These are phyloP conservation scores for Crithidia brevicula DNA, from an alignment of 208 protist genomes.

Conservation along the genomic window DNA sequence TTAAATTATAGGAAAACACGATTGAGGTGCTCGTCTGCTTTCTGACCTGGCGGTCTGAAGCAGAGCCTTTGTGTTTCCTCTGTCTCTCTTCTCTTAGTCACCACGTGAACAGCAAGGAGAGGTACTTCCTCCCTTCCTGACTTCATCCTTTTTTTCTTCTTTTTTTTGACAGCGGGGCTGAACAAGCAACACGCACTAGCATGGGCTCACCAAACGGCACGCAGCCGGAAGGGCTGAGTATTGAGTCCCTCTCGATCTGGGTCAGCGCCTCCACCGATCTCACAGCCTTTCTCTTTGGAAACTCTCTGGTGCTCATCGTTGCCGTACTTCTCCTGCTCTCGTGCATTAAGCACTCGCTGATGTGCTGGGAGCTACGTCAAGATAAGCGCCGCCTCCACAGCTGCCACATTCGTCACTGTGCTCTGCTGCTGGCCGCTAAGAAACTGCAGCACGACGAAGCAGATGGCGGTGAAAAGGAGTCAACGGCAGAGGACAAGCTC, in stretches of 20 bases:
- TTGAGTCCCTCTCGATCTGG: conserved; percentile 5
- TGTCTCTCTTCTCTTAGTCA: too few relatives aligned
- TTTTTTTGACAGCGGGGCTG: conserved; percentile 1
- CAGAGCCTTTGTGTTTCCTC: too few relatives aligned
- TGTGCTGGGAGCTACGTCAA: conserved; percentile 32
- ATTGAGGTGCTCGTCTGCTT: too few relatives aligned
- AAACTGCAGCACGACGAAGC: background rate
- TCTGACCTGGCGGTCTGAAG: too few relatives aligned
- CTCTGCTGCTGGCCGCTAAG: conserved; percentile 1
- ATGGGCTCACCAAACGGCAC: background rate
- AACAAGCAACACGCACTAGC: background rate
- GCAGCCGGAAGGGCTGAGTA: background rate
- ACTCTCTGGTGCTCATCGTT: conserved; percentile 28
- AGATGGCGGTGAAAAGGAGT: background rate
- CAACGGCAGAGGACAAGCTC: background rate
- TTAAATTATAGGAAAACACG: too few relatives aligned
- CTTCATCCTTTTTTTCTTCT: conserved; percentile 5
- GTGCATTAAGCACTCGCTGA: conserved; percentile 20
- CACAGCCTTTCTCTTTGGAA: conserved; percentile 16
- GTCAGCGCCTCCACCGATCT: background rate
- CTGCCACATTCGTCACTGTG: conserved; percentile 28
- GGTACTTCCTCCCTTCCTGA: too few relatives aligned
- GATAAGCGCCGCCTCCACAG: conserved; percentile 23
- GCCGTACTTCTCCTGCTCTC: conserved; percentile 17
- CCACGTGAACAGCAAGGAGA: too few relatives aligned